Percentiles rank a stretch among this genome's conserved stretches.
phyloP scores from a whole-genome alignment of 106 monocot genomes.

The Apostasia shenzhenica region DNA sequence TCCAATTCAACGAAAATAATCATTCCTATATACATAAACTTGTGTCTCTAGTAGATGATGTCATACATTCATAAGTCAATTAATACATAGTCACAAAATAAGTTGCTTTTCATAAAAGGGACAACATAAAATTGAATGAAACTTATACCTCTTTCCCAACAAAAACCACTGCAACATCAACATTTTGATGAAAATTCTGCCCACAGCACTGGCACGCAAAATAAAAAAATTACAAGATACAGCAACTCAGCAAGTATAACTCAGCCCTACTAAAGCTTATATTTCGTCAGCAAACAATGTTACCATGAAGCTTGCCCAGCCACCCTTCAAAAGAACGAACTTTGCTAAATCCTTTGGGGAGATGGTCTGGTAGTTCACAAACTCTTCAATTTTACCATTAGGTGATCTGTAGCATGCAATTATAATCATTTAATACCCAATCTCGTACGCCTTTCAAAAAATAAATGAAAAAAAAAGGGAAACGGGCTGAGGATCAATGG shows the following conservation, averaged over 20 bases:
- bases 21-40: too few relatives aligned
- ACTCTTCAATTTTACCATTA: slow-evolving; percentile 30
- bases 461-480: not conserved
- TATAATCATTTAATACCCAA: not conserved
- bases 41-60: too few relatives aligned
- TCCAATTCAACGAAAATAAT: too few relatives aligned
- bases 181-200: slow-evolving; percentile 21
- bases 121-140: not conserved
- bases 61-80: too few relatives aligned
- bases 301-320: slow-evolving; percentile 89
- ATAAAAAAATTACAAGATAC: not conserved
- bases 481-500: not conserved
- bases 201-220: slow-evolving; percentile 51
- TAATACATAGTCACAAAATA: not conserved
- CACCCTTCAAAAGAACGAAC: slow-evolving; percentile 74
- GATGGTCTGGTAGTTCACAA: slow-evolving; percentile 57
- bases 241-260: not conserved
- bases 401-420: slow-evolving; percentile 31
- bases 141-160: slow-evolving; percentile 68
- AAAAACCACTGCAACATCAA: slow-evolving; percentile 81
- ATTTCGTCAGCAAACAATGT: not conserved
- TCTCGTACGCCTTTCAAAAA: not conserved
- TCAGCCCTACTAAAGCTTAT: not conserved
- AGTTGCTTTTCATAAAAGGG: not conserved
- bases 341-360: slow-evolving; percentile 61